Percentiles rank a stretch among this genome's conserved stretches.
Evolutionary conservation across 1,284 basidiomycete species (phyloP).

Genomic region (Hemileia vastatrix): DNA sequence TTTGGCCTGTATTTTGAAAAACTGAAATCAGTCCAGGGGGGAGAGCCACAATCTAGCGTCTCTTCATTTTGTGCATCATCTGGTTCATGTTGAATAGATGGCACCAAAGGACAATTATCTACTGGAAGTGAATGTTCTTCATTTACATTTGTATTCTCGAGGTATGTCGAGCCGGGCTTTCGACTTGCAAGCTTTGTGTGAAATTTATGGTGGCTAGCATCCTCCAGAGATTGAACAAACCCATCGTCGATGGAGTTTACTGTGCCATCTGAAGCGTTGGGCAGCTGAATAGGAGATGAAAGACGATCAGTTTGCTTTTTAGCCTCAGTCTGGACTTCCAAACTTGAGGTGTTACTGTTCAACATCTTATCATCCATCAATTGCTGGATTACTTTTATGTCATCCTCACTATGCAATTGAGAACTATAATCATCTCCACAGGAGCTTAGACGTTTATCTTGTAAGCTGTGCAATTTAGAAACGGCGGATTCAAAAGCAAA

Average conservation of each 20-base stretch:
- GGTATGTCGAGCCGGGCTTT: too few species aligned
- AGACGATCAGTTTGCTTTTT: constrained; percentile 4
- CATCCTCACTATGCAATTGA: background rate
- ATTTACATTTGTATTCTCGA: background rate
- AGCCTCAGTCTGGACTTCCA: background rate
- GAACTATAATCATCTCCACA: background rate
- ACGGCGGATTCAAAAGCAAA: background rate
- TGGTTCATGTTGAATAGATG: background rate
- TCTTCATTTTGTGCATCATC: background rate
- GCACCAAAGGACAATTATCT: background rate
- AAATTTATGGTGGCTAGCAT: background rate
- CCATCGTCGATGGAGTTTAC: background rate
- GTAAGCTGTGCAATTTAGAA: background rate
- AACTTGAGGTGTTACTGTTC: background rate
- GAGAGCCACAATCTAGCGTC: background rate
- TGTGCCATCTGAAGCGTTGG: background rate
- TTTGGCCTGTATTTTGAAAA: too few species aligned
- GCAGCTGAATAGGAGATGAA: constrained; percentile 2
- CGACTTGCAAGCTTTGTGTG: background rate
- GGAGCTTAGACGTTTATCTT: background rate
- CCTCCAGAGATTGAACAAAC: background rate
- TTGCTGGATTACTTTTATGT: background rate
- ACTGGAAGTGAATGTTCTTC: background rate
- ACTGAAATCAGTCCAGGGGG: too few species aligned
- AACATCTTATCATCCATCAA: background rate